Evolutionary conservation across 2,329 filamentous ascomycete genomes (phyloP).

Genomic region (Aspergillus piperis): DNA sequence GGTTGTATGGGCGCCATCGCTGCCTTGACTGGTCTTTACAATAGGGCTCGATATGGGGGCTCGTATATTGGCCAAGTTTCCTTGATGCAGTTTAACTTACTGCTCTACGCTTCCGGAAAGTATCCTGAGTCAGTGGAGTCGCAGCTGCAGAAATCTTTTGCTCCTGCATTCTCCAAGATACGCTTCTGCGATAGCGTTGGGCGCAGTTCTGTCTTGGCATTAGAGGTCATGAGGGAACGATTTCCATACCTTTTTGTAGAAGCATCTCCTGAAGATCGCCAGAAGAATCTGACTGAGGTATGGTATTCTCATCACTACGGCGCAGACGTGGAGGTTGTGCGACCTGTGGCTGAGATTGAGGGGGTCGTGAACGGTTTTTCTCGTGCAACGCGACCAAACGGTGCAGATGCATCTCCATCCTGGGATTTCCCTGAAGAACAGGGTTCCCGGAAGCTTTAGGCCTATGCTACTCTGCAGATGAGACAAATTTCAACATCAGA

Average conservation of each 20-base stretch:
- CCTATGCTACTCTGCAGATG: too few relatives aligned
- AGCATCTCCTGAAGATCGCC: too few relatives aligned
- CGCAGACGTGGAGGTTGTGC: conserved; percentile 13
- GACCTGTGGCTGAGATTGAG: conserved; percentile 14
- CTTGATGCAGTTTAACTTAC: background rate
- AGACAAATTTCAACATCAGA: too few relatives aligned
- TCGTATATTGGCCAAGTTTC: background rate
- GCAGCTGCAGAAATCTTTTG: background rate
- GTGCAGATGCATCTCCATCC: conserved; percentile 3
- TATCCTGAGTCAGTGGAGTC: background rate
- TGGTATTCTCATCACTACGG: conserved; percentile 6
- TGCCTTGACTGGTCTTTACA: conserved; percentile 1
- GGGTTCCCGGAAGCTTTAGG: too few relatives aligned
- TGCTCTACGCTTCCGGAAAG: background rate
- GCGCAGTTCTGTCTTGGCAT: background rate
- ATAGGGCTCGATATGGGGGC: background rate
- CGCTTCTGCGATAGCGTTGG: background rate
- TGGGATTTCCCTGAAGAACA: too few relatives aligned
- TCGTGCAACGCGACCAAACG: conserved; percentile 16
- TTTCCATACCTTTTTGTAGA: background rate
- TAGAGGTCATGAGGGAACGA: background rate
- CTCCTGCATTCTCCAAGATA: background rate
- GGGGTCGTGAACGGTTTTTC: conserved; percentile 13
- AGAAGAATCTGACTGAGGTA: background rate
- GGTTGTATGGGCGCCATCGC: conserved; percentile 8